phyloP scores from a whole-genome alignment of 768 basidiomycete species.

The Leccinum longicurvipes region DNA sequence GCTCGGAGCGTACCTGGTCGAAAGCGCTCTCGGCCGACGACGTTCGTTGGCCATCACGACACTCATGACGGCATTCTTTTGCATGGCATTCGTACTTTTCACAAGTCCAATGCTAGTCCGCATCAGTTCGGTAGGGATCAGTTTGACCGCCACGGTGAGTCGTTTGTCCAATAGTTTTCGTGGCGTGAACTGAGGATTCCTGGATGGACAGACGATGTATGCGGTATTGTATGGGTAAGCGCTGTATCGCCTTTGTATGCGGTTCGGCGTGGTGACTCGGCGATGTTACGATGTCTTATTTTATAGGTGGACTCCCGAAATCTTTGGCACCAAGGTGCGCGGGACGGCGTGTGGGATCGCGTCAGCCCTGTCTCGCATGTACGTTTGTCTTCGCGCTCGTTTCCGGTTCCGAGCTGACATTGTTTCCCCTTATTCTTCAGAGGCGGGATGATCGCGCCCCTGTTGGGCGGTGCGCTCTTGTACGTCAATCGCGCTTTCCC shows the following conservation, averaged over 20 bases:
- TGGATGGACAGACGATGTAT: constrained; percentile 64
- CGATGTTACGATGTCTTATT: background rate
- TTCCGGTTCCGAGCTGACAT: background rate
- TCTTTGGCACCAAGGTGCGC: constrained; percentile 80
- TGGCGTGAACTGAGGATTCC: background rate
- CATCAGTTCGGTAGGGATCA: constrained; percentile 71
- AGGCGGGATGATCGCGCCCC: constrained; percentile 85
- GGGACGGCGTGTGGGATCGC: constrained; percentile 89
- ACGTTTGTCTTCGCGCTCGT: constrained; percentile 25
- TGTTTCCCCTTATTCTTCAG: constrained; percentile 32
- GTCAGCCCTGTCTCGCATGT: constrained; percentile 83
- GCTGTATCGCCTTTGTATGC: background rate
- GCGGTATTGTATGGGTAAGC: constrained; percentile 72
- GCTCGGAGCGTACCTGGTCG: constrained; percentile 85
- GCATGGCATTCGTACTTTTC: constrained; percentile 63
- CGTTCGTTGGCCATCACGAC: constrained; percentile 75
- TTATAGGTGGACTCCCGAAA: constrained; percentile 74
- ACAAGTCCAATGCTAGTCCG: constrained; percentile 56
- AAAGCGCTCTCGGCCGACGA: constrained; percentile 62
- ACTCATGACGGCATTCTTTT: constrained; percentile 71
- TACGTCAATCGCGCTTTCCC: constrained; percentile 66
- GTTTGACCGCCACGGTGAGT: constrained; percentile 61
- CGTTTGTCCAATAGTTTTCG: background rate
- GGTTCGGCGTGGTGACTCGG: background rate
- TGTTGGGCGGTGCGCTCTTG: constrained; percentile 72